phyloP scores from a whole-genome alignment of 2,329 filamentous ascomycete species.

The Alternaria sp. region DNA sequence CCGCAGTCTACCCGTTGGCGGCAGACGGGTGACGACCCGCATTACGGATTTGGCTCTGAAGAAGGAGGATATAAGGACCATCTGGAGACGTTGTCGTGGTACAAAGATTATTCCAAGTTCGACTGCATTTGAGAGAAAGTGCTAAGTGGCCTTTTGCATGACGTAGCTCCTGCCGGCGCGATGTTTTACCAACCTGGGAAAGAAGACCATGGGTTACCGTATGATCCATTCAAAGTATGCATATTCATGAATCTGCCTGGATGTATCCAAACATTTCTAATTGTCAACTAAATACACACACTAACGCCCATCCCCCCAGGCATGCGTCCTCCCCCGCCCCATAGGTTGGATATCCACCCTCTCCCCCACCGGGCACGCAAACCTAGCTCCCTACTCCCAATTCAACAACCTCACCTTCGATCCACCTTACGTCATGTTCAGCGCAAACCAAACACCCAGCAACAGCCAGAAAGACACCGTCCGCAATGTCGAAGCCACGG shows the following conservation, averaged over 20 bases:
- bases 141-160: no score
- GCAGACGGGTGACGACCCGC: not conserved
- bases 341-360: constrained; percentile 69
- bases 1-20: constrained; percentile 4
- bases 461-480: constrained; percentile 62
- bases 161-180: no score
- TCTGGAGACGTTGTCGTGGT: not conserved
- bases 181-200: constrained; percentile 61
- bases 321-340: constrained; percentile 65
- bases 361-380: constrained; percentile 55
- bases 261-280: no score
- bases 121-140: no score
- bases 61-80: not conserved
- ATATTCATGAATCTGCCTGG: no score
- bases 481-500: constrained; percentile 62
- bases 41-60: not conserved
- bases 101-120: no score
- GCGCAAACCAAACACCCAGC: constrained; percentile 60
- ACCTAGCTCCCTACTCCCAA: constrained; percentile 66
- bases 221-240: constrained; percentile 63
- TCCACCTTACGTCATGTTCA: constrained; percentile 68
- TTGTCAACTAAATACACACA: no score
- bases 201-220: constrained; percentile 59
- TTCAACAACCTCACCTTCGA: constrained; percentile 70
- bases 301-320: no score